Base-by-base conservation (phyloP, 2,329 filamentous ascomycete genomes). In the Elsinoe perseae region DNA sequence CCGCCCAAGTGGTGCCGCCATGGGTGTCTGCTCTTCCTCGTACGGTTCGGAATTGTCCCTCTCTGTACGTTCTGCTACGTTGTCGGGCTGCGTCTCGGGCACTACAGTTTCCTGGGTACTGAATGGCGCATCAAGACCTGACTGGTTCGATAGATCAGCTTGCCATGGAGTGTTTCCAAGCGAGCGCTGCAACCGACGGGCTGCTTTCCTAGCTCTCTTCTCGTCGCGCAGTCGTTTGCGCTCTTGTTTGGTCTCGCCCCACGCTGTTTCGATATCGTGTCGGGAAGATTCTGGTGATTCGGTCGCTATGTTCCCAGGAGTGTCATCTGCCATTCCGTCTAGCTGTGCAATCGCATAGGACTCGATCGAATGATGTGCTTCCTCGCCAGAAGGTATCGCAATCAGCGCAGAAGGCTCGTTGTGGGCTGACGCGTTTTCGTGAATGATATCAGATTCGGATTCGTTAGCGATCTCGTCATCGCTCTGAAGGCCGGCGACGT, bases 1-100 rank as follows among this genome's bases (percentile, higher is more conserved):
- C 4, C 12, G 21, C n/a, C 20, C 20, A 8, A 16, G 14, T 23
- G 16, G 12, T 5, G 25, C 28, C 30, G 48, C 48, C 18, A 18
- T 23, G 2, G 18, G 25, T 10, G 20, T 32, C 25, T 21, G 25
- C 20, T 55, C 36, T 16, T 48, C 18, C 4, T 20, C 7, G 14
- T 34, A 9, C n/a, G n/a, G 21, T 14, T 34, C 27, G 4, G 27
- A 16, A 3, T 28, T 14, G 7, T 21, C 30, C 14, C 9, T 25
- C 25, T 8, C 18, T n/a, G 8, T 27, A 9, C 2, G n/a, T 23
- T n/a, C 9, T 18, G 6, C 21, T 25, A 9, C 40, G 10, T 36
- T 4, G n/a, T 58, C 50, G n/a, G 53, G 53, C 48, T 58, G 57
- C 23, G 57, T 58, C 18, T 56, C 57, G n/a, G 57, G 57, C 16